phyloP scores from a whole-genome alignment of 2,329 filamentous ascomycete genomes.

The Diplodia scrobiculata region DNA sequence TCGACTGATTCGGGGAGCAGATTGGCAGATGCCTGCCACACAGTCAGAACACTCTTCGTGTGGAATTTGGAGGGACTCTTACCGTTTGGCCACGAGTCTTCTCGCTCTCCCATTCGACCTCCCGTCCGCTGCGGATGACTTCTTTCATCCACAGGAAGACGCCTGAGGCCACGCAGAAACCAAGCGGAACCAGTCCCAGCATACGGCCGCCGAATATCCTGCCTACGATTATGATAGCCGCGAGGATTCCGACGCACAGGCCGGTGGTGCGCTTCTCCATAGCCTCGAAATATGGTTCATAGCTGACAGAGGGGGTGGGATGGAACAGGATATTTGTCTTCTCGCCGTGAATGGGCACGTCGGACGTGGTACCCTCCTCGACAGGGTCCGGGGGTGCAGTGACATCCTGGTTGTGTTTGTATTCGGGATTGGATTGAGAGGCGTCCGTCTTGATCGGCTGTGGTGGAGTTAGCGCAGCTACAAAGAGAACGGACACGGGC shows the following conservation, averaged over 20 bases:
- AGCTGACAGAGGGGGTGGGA: constrained; percentile 85
- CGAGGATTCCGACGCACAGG: constrained; percentile 69
- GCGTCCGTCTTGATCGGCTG: constrained; percentile 69
- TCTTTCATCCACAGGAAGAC: constrained; percentile 91
- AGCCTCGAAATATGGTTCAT: constrained; percentile 79
- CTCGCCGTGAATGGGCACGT: constrained; percentile 93
- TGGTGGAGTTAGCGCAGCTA: constrained; percentile 2
- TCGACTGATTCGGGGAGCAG: constrained; percentile 86
- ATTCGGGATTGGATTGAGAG: constrained; percentile 73
- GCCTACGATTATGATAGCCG: constrained; percentile 74
- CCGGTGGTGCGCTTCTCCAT: constrained; percentile 74
- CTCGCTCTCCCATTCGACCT: constrained; percentile 86
- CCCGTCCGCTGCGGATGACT: constrained; percentile 75
- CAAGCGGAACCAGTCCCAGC: constrained; percentile 74
- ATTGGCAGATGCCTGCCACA: constrained; percentile 70
- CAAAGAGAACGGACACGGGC: constrained; percentile 1
- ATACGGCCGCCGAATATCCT: constrained; percentile 77
- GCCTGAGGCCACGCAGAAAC: constrained; percentile 69
- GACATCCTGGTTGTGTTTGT: constrained; percentile 81
- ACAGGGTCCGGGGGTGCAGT: constrained; percentile 89
- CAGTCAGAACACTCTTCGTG: not conserved
- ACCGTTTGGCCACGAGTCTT: constrained; percentile 78
- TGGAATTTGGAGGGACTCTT: constrained; percentile 33
- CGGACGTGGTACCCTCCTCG: constrained; percentile 77
- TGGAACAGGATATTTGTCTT: constrained; percentile 97